Evolutionary conservation across 148 eudicot genomes (phyloP).

Genomic region (Rhododendron mucronatum): DNA sequence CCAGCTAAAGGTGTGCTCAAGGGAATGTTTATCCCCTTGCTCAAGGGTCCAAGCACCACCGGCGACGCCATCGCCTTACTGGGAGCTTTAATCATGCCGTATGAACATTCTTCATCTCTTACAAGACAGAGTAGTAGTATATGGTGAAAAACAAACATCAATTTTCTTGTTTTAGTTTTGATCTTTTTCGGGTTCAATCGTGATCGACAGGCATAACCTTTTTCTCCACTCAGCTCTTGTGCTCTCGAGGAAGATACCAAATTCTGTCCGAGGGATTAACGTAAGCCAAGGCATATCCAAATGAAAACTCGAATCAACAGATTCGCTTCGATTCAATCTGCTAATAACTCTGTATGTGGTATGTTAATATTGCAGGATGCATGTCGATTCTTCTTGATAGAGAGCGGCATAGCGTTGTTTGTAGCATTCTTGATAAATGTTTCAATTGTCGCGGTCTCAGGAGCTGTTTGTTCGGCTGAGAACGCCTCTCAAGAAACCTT

Average conservation of each 20-base stretch:
- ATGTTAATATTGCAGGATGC: constrained; percentile 55
- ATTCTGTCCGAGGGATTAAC: constrained; percentile 35
- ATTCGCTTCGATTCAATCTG: background rate
- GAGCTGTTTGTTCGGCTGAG: constrained; percentile 49
- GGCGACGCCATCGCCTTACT: constrained; percentile 68
- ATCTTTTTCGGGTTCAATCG: background rate
- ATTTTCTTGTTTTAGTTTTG: background rate
- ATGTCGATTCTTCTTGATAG: constrained; percentile 71
- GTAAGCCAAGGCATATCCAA: constrained; percentile 1
- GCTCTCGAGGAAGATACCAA: constrained; percentile 56
- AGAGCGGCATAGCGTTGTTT: constrained; percentile 77
- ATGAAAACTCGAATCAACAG: background rate
- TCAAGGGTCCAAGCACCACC: constrained; percentile 49
- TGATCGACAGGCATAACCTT: constrained; percentile 56
- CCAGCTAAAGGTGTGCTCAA: constrained; percentile 41
- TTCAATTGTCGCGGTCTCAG: constrained; percentile 68
- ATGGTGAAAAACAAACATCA: background rate
- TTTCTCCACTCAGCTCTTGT: constrained; percentile 89
- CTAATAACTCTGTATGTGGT: background rate
- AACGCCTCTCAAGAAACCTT: constrained; percentile 25
- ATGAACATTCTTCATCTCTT: constrained; percentile 15
- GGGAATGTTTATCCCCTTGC: constrained; percentile 67
- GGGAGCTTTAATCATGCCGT: constrained; percentile 82
- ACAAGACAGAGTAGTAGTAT: background rate
- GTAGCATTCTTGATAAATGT: constrained; percentile 80